A percentile compares a stretch with the other conserved stretches of the same genome.
phyloP scores from a whole-genome alignment of 2,329 filamentous ascomycete genomes.

The Aspergillus floridensis region DNA sequence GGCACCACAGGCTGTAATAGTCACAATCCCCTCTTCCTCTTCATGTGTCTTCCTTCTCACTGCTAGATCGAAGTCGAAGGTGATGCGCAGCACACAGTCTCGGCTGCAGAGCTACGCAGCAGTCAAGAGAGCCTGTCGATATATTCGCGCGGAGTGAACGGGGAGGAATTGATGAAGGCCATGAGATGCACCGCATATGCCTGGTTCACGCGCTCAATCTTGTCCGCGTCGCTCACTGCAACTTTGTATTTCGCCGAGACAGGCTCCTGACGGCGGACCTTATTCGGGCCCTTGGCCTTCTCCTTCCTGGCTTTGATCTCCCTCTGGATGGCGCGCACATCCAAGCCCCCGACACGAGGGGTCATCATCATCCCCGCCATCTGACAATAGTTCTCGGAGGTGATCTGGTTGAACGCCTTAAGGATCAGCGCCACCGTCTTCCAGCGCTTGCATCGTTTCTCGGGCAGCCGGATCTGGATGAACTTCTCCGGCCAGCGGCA shows the following conservation, averaged over 20 bases:
- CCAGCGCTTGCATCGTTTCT: constrained; percentile 23
- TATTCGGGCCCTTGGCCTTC: not conserved
- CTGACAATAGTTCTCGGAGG: constrained; percentile 20
- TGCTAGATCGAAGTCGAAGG: not conserved
- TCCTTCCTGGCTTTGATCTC: constrained; percentile 8
- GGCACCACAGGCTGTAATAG: not conserved
- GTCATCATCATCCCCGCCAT: constrained; percentile 19
- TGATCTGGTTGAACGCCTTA: constrained; percentile 26
- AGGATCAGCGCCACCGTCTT: constrained; percentile 30
- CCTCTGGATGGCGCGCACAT: constrained; percentile 23
- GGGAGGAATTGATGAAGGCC: constrained; percentile 1
- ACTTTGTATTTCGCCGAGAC: not conserved
- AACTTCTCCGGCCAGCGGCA: constrained; percentile 17
- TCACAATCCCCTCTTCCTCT: not conserved
- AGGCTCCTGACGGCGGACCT: not conserved
- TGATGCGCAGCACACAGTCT: not conserved
- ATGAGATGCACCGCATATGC: constrained; percentile 2
- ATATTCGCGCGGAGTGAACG: not conserved
- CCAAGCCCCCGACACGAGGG: constrained; percentile 21
- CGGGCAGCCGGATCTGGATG: constrained; percentile 26
- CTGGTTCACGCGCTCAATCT: not conserved
- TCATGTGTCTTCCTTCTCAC: not conserved
- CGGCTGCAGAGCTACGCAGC: not conserved
- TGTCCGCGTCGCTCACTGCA: not conserved
- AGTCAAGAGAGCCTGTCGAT: not conserved